A percentile compares a stretch with the other conserved stretches of the same genome.
phyloP scores from a whole-genome alignment of 2,329 filamentous ascomycete genomes.

The Phialemoniopsis sp. region DNA sequence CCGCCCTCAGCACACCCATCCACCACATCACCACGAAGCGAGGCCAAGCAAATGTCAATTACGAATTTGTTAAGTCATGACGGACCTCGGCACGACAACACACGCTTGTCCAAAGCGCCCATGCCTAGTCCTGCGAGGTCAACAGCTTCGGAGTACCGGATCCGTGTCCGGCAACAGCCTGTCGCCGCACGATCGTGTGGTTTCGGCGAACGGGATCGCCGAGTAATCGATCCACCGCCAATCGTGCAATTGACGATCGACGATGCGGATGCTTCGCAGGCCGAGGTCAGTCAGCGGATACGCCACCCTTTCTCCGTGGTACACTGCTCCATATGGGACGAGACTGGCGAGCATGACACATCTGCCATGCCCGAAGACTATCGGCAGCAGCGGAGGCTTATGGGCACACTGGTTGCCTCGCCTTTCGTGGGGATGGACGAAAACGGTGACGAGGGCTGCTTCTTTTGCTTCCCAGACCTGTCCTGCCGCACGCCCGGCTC shows the following conservation, averaged over 20 bases:
- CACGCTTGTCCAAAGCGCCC: slow-evolving; percentile 4
- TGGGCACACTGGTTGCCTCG: slow-evolving; percentile 75
- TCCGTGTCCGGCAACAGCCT: slow-evolving; percentile 72
- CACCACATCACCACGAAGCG: slow-evolving; percentile 16
- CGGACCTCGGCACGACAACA: not conserved
- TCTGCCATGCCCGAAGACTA: slow-evolving; percentile 69
- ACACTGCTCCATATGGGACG: slow-evolving; percentile 73
- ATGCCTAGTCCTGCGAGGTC: slow-evolving; percentile 8
- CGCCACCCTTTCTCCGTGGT: slow-evolving; percentile 66
- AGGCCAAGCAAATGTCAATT: slow-evolving; percentile 23
- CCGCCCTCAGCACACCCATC: not conserved
- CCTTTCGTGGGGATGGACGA: slow-evolving; percentile 76
- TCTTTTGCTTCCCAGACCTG: slow-evolving; percentile 82
- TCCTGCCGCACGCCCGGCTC: slow-evolving; percentile 73
- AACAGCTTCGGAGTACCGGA: slow-evolving; percentile 27
- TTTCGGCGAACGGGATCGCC: slow-evolving; percentile 76
- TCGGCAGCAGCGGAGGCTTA: slow-evolving; percentile 68
- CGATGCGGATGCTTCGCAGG: slow-evolving; percentile 47
- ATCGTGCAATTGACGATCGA: slow-evolving; percentile 72
- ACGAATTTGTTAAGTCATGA: slow-evolving; percentile 19
- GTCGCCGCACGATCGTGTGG: slow-evolving; percentile 75
- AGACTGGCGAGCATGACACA: slow-evolving; percentile 61
- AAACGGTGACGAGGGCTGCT: slow-evolving; percentile 68
- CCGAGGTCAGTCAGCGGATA: slow-evolving; percentile 47
- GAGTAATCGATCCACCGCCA: slow-evolving; percentile 79